Percentiles rank a stretch among this genome's conserved stretches.
Conservation (phyloP, 768 basidiomycete genomes). For the Suillus placidus region DNA sequence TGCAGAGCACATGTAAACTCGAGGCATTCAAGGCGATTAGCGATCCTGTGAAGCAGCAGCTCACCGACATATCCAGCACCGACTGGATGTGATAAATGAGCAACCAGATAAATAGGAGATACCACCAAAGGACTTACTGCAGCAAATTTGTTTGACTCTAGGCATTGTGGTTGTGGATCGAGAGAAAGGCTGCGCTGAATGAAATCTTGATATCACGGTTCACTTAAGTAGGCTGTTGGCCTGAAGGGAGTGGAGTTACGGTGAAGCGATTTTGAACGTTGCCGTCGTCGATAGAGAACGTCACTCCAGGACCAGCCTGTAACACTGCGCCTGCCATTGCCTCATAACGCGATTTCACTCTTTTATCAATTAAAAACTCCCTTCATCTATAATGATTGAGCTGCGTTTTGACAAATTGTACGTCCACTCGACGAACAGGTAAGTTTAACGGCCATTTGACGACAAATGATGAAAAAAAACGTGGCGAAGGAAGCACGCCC, state of each 20-base stretch:
- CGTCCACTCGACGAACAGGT: neutral
- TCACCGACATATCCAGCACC: conserved; percentile 93
- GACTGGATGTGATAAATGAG: conserved; percentile 45
- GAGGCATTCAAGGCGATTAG: conserved; percentile 13
- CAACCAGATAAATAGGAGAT: conserved; percentile 6
- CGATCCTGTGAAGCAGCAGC: conserved; percentile 26
- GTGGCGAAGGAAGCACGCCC: neutral
- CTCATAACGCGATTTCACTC: neutral
- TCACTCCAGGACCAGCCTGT: neutral
- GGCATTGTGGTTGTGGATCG: conserved; percentile 29
- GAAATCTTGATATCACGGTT: neutral
- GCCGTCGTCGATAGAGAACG: neutral
- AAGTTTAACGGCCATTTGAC: neutral
- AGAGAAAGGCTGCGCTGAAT: neutral
- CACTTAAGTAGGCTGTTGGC: conserved; percentile 1
- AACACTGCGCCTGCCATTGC: neutral
- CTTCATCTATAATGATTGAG: neutral
- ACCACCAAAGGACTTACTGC: conserved; percentile 61
- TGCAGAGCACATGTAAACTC: conserved; percentile 34
- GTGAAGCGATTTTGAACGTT: neutral
- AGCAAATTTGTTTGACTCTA: conserved; percentile 81
- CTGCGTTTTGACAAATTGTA: conserved; percentile 1
- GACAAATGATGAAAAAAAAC: neutral
- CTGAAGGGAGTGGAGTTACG: neutral
- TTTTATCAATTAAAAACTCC: conserved; percentile 1